A percentile compares a stretch with the other conserved stretches of the same genome.
These are phyloP conservation scores for Aspergillus sp. DNA, from an alignment of 2,329 filamentous ascomycete genomes.

Conservation along the genomic window DNA sequence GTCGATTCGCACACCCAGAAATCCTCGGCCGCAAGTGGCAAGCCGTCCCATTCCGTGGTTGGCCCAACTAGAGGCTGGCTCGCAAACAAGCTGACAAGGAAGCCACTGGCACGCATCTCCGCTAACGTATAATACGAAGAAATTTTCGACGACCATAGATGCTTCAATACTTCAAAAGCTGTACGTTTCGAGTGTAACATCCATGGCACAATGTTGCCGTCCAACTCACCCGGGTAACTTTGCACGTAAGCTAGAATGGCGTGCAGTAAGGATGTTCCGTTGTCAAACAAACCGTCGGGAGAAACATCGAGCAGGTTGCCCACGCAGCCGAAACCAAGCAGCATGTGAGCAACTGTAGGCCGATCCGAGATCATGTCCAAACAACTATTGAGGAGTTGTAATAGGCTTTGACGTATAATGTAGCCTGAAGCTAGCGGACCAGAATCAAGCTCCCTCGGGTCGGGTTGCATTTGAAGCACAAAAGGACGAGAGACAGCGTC, in stretches of 20 bases:
- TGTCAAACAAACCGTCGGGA: conserved; percentile 68
- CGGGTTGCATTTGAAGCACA: conserved; percentile 63
- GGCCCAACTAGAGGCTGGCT: conserved; percentile 70
- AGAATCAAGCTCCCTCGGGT: conserved; percentile 70
- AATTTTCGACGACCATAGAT: conserved; percentile 80
- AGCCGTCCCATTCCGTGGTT: conserved; percentile 71
- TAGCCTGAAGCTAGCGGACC: conserved; percentile 71
- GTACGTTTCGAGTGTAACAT: conserved; percentile 68
- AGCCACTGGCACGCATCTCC: conserved; percentile 76
- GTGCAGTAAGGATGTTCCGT: conserved; percentile 78
- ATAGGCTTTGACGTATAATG: conserved; percentile 76
- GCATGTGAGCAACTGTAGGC: conserved; percentile 84
- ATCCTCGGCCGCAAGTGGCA: conserved; percentile 58
- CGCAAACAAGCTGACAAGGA: conserved; percentile 75
- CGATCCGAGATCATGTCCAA: conserved; percentile 71
- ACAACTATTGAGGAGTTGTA: conserved; percentile 82
- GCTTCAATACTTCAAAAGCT: conserved; percentile 70
- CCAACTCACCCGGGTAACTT: conserved; percentile 65
- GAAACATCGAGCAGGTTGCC: conserved; percentile 69
- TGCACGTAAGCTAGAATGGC: conserved; percentile 71
- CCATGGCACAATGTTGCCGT: conserved; percentile 64
- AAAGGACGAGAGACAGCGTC: conserved; percentile 77
- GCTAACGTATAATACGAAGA: conserved; percentile 73
- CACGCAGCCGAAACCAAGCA: conserved; percentile 83
- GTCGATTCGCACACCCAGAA: conserved; percentile 71